Evolutionary conservation across 108 stramenopile genomes (phyloP), one percentile per base, ranked within the genome.

Genomic region (Cyclostephanos invisitatus): DNA sequence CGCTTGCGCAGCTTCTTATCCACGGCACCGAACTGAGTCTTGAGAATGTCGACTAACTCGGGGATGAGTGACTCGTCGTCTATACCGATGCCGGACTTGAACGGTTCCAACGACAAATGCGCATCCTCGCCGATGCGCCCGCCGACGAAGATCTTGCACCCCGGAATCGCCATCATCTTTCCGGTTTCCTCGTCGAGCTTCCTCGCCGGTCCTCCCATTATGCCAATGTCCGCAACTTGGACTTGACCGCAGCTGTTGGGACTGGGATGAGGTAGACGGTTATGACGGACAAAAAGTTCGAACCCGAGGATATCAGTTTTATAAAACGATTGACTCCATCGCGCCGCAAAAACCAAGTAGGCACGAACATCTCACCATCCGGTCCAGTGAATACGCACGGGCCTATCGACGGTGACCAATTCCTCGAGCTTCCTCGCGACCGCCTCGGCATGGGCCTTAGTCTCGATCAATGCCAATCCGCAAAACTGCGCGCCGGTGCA

Each of bases 401-500:
- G 86, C 62, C 89, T 80, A 53, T 91, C 84, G 12, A 95, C 83
- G 18, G 87, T 81, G 0, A 97, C 91, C 28, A 91, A 69, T 20
- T 68, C 70, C 57, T 98, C 96, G 28, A 98, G 84, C 70, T 91
- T 88, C 63, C 73, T 84, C 17, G 72, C 83, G 20, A 94, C 49
- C 5, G 70, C 67, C 38, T 94, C 90, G 22, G 96, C 96, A 68
- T 86, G 57, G 38, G 66, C 51, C 75, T 98, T 98, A 21, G 97
- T 98, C 78, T 96, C 96, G 47, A 97, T 86, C 32, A 98, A 64
- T 0, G 91, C 97, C 27, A 98, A 70, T 18, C 89, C 85, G 69
- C 97, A 98, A 77, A 95, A 98, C 69, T 96, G 88, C 7, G 97
- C 94, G 5, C 97, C 97, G n/a, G 97, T 97, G 56, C 97, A 98